Base-by-base conservation (phyloP, 352 stramenopile species). In the Elongisporangium anandrum region DNA sequence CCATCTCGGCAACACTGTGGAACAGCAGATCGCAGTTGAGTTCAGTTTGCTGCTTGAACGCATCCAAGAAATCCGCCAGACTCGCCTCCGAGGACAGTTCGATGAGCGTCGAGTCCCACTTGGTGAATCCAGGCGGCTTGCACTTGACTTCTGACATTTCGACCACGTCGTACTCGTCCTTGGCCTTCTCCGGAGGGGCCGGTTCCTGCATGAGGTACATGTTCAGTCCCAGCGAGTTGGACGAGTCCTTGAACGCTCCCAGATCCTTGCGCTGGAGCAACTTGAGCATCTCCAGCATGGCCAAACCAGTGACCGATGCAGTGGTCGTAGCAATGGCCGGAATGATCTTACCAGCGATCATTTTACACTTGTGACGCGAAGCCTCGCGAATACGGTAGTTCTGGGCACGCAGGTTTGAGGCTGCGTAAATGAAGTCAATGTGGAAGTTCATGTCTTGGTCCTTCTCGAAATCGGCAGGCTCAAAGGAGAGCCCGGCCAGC, bases 311-410 rank as follows among this genome's bases (percentile, higher is more conserved):
- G 52, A 99, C 97, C 54, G 99, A 99, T 17, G 98, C 98, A 69
- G 99, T 99, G 10, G 97, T 99, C n/a, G 97, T 99, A 16, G 97
- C 97, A 79, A 99, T 99, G 22, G 98, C 97, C 16, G 97, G 97
- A 64, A 99, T 99, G 65, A 99, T 99, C 74, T 99, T 99, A 50
- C 98, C 98, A 9, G 98, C 98, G 64, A 99, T 99, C 69, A 98
- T 98, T 79, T 99, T 99, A 69, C 96, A 92, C 61, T 92, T 94
- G 71, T 94, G 85, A 41, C 85, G 85, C 15, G 83, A 89, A 24
- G 84, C 83, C 63, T 90, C 70, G 56, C 78, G 82, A 57, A 94
- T 94, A 55, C 85, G 82, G 74, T 94, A 94, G 69, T 95, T 95
- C 52, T 81, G 82, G 39, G 85, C 95, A 51, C 98, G 91, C 64